Base-by-base conservation (phyloP, 352 stramenopile genomes). In the Phytophthora citrophthora region DNA sequence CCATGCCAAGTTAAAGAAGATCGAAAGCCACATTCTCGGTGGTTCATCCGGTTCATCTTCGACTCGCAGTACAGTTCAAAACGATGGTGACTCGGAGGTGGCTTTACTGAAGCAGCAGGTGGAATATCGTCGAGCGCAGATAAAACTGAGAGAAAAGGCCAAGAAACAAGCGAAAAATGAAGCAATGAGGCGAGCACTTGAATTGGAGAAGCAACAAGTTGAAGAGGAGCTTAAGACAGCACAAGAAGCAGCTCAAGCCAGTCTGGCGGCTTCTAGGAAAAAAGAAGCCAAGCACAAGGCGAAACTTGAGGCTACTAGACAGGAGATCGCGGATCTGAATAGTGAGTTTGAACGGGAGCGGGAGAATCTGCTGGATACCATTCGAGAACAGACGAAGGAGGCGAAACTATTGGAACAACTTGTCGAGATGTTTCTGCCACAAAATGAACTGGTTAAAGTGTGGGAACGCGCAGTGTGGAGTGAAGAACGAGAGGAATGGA, bases 331-430 rank as follows among this genome's bases (percentile, higher is more conserved):
- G 3, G 90, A 96, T 48, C 65, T 96, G 5, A 84, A 86, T 45
- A 82, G 78, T 24, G 91, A 97, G 53, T 94, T 96, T 60, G 84
- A 94, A 60, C 83, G 80, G 10, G 90, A 97, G 68, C 84, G 89
- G 1, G 86, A 95, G 47, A 90, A 86, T 29, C 61, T 96, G 43
- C 64, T 96, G 29, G 90, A 96, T 54, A 95, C 83, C 7, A 92
- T 97, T 31, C 86, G 89, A n/a, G 88, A 96, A 43, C 88, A 96
- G 41, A 96, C 90, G 2, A 91, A 91, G 54, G 90, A 97, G 61
- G 76, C 83, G 24, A 94, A 96, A 61, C 65, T 97, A 20, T 65
- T 96, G 31, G 87, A 96, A 61, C 88, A 97, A 46, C 81, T 96
- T n/a, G 81, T 93, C 3, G 81, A 94, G 62, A 50, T 96, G 1